These are phyloP conservation scores for Kwoniella sp. DNA, from an alignment of 768 basidiomycete genomes.

Conservation along the genomic window DNA sequence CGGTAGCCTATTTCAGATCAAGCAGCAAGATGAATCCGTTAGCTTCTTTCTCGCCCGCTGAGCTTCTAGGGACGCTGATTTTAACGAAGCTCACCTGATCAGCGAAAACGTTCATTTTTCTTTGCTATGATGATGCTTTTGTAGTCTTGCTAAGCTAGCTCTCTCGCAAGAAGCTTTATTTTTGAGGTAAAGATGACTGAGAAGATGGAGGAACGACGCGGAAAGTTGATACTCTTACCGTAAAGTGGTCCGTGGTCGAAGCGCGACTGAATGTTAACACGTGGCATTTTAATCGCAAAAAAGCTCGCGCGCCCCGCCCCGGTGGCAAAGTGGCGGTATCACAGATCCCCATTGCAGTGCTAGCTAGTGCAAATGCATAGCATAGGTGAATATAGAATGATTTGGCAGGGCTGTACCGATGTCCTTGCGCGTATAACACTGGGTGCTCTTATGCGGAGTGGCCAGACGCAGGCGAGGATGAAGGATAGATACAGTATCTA, in stretches of 20 bases:
- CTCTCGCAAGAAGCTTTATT: background rate
- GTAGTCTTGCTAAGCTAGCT: background rate
- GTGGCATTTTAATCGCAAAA: background rate
- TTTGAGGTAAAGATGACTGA: background rate
- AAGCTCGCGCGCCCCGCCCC: too few relatives aligned
- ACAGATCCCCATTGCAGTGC: background rate
- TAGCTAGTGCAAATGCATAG: too few relatives aligned
- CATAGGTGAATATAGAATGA: too few relatives aligned
- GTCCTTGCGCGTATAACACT: too few relatives aligned
- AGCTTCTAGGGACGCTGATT: too few relatives aligned
- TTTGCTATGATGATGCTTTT: background rate
- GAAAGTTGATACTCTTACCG: constrained; percentile 19
- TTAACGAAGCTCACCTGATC: constrained; percentile 35
- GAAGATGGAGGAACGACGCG: constrained; percentile 15
- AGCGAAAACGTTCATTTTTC: constrained; percentile 48
- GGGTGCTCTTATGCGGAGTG: too few relatives aligned
- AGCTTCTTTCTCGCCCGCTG: background rate
- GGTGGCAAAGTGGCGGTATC: constrained; percentile 4
- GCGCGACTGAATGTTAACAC: constrained; percentile 4
- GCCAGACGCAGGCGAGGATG: too few relatives aligned
- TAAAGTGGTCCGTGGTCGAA: constrained; percentile 21
- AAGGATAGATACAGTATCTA: too few relatives aligned
- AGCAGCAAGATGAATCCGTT: background rate
- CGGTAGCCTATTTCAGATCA: constrained; percentile 55
- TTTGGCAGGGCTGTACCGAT: too few relatives aligned